Evolutionary conservation across 768 basidiomycete genomes (phyloP).

Genomic region (Amanita fuliginea): DNA sequence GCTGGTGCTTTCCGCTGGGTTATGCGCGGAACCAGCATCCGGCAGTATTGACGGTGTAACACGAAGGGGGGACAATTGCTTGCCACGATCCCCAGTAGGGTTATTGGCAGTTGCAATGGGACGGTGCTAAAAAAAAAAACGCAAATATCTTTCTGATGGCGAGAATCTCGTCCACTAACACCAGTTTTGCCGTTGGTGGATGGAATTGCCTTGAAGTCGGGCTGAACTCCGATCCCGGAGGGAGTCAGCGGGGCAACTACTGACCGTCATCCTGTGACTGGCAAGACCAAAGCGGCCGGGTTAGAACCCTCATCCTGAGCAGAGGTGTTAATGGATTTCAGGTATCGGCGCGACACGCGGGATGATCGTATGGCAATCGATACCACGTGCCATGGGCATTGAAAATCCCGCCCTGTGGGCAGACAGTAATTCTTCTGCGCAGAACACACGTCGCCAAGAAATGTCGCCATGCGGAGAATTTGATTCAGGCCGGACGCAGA

Average conservation of each 20-base stretch:
- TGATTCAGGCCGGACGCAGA: too few relatives aligned
- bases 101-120: not conserved
- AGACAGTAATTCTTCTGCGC: too few relatives aligned
- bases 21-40: conserved; percentile 1
- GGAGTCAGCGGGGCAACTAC: not conserved
- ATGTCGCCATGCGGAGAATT: too few relatives aligned
- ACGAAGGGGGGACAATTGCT: not conserved
- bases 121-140: too few relatives aligned
- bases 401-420: too few relatives aligned
- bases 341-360: too few relatives aligned
- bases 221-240: not conserved
- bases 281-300: conserved; percentile 4
- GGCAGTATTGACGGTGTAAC: conserved; percentile 1
- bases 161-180: not conserved
- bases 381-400: too few relatives aligned
- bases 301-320: conserved; percentile 3
- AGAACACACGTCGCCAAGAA: too few relatives aligned
- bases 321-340: not conserved
- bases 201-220: not conserved
- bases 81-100: not conserved
- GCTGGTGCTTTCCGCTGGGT: not conserved
- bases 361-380: too few relatives aligned
- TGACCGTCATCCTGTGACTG: conserved; percentile 1
- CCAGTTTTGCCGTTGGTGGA: not conserved
- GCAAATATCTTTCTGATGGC: too few relatives aligned